Conservation (phyloP, 2,329 filamentous ascomycete species). For the Fusarium tjaetaba region DNA sequence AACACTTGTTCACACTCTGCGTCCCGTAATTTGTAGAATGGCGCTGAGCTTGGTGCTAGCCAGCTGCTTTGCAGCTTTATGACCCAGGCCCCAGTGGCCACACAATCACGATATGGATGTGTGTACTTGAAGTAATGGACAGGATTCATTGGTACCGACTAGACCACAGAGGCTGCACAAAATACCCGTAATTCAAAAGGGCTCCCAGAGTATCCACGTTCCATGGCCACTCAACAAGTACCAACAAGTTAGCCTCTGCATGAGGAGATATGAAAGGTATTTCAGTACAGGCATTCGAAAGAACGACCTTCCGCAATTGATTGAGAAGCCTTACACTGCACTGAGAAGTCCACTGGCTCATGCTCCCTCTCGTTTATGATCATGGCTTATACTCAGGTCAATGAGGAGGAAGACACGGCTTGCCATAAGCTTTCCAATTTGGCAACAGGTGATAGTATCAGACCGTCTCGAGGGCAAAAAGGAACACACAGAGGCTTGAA, state of each 20-base stretch:
- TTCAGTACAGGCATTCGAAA: not conserved
- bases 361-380: not conserved
- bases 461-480: not conserved
- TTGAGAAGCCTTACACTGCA: not conserved
- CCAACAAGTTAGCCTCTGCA: not conserved
- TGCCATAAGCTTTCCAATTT: not conserved
- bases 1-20: not conserved
- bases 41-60: not conserved
- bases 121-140: not conserved
- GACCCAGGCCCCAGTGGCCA: not conserved
- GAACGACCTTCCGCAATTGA: not conserved
- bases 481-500: not conserved
- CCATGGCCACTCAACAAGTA: not conserved
- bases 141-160: not conserved
- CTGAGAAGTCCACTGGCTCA: conserved; percentile 2
- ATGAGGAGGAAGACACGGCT: not conserved
- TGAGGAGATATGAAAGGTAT: not conserved
- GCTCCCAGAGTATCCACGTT: not conserved
- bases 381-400: not conserved
- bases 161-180: not conserved
- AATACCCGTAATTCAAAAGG: not conserved
- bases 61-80: not conserved
- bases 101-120: not conserved
- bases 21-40: not conserved
- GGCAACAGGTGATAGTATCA: not conserved